These are phyloP conservation scores for Colletotrichum aenigma DNA, from an alignment of 2,329 filamentous ascomycete genomes.

Conservation along the genomic window DNA sequence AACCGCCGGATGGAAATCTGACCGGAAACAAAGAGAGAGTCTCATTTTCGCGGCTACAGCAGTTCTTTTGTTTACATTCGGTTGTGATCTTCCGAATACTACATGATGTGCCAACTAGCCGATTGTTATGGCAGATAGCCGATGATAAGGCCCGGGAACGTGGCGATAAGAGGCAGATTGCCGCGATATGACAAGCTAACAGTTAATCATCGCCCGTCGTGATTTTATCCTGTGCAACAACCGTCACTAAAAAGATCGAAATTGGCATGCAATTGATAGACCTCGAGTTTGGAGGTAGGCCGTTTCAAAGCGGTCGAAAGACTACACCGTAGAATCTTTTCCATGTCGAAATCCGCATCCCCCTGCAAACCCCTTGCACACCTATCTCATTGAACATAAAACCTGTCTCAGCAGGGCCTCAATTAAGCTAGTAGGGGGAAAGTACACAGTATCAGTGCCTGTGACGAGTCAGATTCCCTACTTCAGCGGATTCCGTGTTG, in stretches of 20 bases:
- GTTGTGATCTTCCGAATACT: background rate
- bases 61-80: background rate
- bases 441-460: background rate
- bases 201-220: background rate
- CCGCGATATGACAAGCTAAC: background rate
- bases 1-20: background rate
- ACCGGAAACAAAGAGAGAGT: background rate
- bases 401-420: background rate
- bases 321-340: background rate
- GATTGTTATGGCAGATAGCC: background rate
- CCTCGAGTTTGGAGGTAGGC: background rate
- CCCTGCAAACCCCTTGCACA: background rate
- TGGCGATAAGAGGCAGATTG: background rate
- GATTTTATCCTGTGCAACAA: background rate
- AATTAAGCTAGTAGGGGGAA: background rate
- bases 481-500: background rate
- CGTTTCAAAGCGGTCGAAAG: background rate
- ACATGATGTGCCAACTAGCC: background rate
- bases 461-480: background rate
- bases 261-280: background rate
- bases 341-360: background rate
- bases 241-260: background rate
- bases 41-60: background rate
- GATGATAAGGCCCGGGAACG: background rate
- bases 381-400: background rate